Evolutionary conservation across 805 yeast species (phyloP), one percentile per base, ranked within the genome.

Genomic region (Starmerella sp.): DNA sequence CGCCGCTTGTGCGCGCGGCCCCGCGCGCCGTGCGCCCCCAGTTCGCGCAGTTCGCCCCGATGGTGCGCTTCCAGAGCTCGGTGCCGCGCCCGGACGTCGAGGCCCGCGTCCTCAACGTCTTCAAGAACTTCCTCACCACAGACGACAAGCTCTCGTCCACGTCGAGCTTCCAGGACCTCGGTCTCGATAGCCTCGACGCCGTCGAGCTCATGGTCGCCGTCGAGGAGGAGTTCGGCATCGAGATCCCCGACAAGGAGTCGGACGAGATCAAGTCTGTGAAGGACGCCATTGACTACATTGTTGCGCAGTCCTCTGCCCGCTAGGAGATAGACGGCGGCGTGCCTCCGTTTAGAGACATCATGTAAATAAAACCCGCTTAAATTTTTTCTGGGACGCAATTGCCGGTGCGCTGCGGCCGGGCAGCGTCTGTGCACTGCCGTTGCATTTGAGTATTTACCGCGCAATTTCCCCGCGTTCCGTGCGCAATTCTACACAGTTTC

Each of bases 201-300:
- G 96, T 91, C 59, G 98, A 91, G 75, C 90, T 93, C 54, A 78
- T 93, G 65, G 95, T 93, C 71, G 96, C 96, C 55, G 83, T 91
- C 66, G 98, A 91, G 76, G 96, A 90, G 77, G 90, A 83, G 69
- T 83, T 83, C 62, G 76, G 75, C 55, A 69, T 76, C 57, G 75
- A 66, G 64, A 69, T 69, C 60, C 66, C 63, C 52, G 71, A 71
- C 74, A 83, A 85, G 69, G 86, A 87, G 64, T 93, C 96, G 54
- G 97, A 91, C 69, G 90, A 85, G 68, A 83, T 93, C 71, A 88
- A 85, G 75, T 86, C 95, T 54, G 93, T 93, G 61, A 89, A 87
- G 63, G 95, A 90, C 75, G 95, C 96, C 57, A 80, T 90, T 60
- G 88, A 89, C 66, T 87, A 87, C 74, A 86, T 91, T 63, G 76